Conservation (phyloP, 2,329 filamentous ascomycete species). For the Alternaria consortialis region DNA sequence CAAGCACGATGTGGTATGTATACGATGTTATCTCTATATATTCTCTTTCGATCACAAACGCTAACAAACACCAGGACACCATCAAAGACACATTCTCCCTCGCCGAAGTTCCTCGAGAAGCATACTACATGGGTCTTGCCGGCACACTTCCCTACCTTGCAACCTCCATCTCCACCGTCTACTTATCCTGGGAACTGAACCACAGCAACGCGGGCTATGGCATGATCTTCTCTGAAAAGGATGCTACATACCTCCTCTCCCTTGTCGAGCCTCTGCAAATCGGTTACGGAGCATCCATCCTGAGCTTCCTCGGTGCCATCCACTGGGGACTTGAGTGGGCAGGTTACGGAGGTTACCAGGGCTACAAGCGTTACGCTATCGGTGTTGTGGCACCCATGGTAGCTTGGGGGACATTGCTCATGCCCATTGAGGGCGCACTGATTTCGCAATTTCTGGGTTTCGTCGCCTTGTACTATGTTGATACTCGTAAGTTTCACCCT, state of each 20-base stretch:
- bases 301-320: conserved; percentile 91
- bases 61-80: conserved; percentile 47
- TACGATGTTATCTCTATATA: accelerated
- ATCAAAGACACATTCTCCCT: conserved; percentile 61
- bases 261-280: conserved; percentile 87
- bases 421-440: conserved; percentile 85
- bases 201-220: conserved; percentile 69
- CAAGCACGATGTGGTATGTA: conserved; percentile 48
- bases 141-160: conserved; percentile 72
- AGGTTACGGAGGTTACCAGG: conserved; percentile 70
- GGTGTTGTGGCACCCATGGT: conserved; percentile 81
- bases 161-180: conserved; percentile 84
- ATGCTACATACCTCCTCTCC: conserved; percentile 75
- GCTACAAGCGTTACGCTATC: conserved; percentile 82
- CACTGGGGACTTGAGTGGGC: conserved; percentile 94
- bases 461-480: conserved; percentile 84
- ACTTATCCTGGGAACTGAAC: conserved; percentile 83
- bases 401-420: conserved; percentile 88
- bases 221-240: conserved; percentile 73
- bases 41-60: not conserved
- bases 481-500: conserved; percentile 57
- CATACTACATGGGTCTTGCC: conserved; percentile 61
- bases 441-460: conserved; percentile 88
- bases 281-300: conserved; percentile 89
- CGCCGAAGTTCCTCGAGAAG: conserved; percentile 56